phyloP scores from a whole-genome alignment of 1,284 basidiomycete species.

The Irpex lacteus region DNA sequence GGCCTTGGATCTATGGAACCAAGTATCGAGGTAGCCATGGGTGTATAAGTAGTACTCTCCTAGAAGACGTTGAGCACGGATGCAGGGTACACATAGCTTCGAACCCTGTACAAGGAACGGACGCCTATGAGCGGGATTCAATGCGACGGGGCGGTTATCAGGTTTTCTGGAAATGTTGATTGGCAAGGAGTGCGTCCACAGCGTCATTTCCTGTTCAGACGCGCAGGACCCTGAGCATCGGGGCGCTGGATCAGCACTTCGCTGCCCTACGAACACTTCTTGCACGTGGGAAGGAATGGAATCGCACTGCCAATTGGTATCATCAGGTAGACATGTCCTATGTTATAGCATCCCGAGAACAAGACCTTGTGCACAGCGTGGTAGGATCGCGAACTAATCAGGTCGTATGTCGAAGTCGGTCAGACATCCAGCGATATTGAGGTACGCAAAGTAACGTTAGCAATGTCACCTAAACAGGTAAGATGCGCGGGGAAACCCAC shows the following conservation, averaged over 20 bases:
- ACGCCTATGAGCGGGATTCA: not conserved
- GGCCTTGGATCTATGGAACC: not conserved
- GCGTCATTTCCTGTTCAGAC: no score
- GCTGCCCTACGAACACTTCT: no score
- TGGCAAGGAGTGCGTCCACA: not conserved
- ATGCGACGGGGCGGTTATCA: not conserved
- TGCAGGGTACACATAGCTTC: not conserved
- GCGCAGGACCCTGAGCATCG: conserved; percentile 3
- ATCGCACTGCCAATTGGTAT: not conserved
- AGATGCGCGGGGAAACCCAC: not conserved
- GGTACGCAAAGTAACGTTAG: not conserved
- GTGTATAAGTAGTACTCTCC: not conserved
- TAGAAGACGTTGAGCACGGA: not conserved
- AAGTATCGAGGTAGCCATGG: not conserved
- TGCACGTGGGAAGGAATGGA: conserved; percentile 1
- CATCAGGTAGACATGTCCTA: no score
- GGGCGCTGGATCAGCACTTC: no score
- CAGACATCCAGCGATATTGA: not conserved
- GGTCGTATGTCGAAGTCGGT: not conserved
- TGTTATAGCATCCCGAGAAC: not conserved
- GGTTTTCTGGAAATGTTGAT: not conserved
- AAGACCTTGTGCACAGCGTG: not conserved
- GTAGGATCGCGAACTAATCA: not conserved
- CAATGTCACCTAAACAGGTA: not conserved
- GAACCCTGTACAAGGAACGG: not conserved